phyloP scores from a whole-genome alignment of 73 alveolate species.

The Effrenium voratum region DNA sequence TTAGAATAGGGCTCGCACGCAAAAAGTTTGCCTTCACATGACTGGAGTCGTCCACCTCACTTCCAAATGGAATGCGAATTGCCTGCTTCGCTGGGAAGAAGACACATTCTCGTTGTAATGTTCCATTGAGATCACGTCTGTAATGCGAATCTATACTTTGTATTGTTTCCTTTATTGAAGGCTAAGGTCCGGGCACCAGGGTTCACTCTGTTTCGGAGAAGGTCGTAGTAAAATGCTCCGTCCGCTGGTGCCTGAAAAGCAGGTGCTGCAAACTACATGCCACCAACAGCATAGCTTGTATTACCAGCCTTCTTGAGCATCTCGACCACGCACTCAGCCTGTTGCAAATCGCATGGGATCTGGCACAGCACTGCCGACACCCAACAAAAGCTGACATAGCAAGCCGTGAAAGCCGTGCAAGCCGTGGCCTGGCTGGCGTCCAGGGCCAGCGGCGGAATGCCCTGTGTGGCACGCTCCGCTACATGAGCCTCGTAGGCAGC shows the following conservation, averaged over 20 bases:
- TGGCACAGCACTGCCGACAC: neutral
- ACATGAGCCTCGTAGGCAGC: constrained; percentile 81
- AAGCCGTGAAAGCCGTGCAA: neutral
- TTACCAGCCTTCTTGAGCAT: constrained; percentile 66
- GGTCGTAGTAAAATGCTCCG: constrained; percentile 71
- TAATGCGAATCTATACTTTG: neutral
- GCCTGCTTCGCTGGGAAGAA: neutral
- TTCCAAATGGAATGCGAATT: neutral
- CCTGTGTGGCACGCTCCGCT: constrained; percentile 85
- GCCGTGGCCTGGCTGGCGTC: constrained; percentile 11
- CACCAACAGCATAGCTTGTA: neutral
- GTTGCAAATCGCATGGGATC: neutral
- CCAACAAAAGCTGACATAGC: neutral
- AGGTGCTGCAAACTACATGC: neutral
- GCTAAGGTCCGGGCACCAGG: constrained; percentile 54
- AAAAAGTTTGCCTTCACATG: constrained; percentile 83
- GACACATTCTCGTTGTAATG: neutral
- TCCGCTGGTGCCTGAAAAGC: constrained; percentile 46
- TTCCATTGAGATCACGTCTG: neutral
- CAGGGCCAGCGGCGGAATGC: constrained; percentile 82
- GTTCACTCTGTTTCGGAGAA: constrained; percentile 65
- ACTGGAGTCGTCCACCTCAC: constrained; percentile 81
- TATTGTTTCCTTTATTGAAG: too few species aligned
- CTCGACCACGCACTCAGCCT: constrained; percentile 76
- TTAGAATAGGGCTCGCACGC: neutral